Evolutionary conservation across 2,329 filamentous ascomycete genomes (phyloP), one percentile per base, ranked within the genome.

Genomic region (Penicillium italicum): DNA sequence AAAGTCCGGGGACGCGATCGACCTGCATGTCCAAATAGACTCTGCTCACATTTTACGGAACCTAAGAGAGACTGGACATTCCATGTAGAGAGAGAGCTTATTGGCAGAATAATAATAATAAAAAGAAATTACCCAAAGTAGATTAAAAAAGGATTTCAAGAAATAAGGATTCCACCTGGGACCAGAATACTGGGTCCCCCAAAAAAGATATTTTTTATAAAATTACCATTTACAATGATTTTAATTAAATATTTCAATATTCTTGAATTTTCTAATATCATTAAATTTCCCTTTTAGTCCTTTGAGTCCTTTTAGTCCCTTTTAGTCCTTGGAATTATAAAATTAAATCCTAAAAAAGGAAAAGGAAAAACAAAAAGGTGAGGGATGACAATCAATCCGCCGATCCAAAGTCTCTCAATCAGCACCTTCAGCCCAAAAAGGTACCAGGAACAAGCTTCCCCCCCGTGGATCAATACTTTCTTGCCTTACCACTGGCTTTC

Each of bases 31-130:
- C 52, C 37, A 50, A 57, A 62, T 64, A 62, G 59, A 63, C 62
- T 65, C 61, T 62, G 60, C 56, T 65, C 63, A 65, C 63, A 65
- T 65, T 64, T 52, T 53, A 37, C 63, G 63, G 63, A 59, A 63
- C 26, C 43, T 49, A 56, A 51, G 50, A 64, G 60, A 53, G 54
- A 59, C 62, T 34, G 20, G 40, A 47, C 63, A 65, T 65, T 64
- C 63, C 62, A 63, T 55, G 34, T 37, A 24, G 24, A 50, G 46
- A 37, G 45, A 28, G 54, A 52, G 45, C 51, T 53, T n/a, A 58
- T 53, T 28, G 48, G 55, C 51, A 44, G 50, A 47, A 42, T n/a
- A n/a, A n/a, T n/a, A n/a, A n/a, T n/a, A n/a, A n/a, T n/a, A n/a
- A n/a, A n/a, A n/a, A n/a, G n/a, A n/a, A n/a, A n/a, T n/a, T n/a